A percentile compares a stretch with the other conserved stretches of the same genome.
These are phyloP conservation scores for Hypomontagnella monticulosa DNA, from an alignment of 495 filamentous ascomycete species.

Conservation along the genomic window DNA sequence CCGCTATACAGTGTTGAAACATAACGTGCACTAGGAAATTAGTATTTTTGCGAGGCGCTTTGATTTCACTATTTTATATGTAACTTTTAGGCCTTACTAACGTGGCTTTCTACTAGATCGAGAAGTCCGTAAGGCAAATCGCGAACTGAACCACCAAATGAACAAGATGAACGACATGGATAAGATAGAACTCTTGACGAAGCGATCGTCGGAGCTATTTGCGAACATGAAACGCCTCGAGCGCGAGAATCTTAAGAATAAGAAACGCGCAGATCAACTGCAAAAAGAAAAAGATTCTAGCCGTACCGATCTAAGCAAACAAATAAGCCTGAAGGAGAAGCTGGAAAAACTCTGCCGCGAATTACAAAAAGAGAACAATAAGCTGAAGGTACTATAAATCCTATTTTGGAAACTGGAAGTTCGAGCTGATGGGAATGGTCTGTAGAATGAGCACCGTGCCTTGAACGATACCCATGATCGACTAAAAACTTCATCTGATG, in stretches of 20 bases:
- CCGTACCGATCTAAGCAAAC: constrained; percentile 86
- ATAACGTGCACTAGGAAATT: constrained; percentile 9
- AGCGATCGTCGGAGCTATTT: constrained; percentile 88
- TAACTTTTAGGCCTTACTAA: constrained; percentile 26
- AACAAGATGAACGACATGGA: constrained; percentile 76
- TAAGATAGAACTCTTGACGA: constrained; percentile 87
- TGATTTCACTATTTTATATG: constrained; percentile 7
- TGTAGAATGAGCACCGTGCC: constrained; percentile 88
- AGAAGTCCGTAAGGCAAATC: constrained; percentile 89
- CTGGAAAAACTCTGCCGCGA: constrained; percentile 94
- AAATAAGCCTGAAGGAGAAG: constrained; percentile 87
- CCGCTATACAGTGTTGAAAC: constrained; percentile 7
- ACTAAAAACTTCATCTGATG: constrained; percentile 84
- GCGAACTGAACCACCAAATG: constrained; percentile 83
- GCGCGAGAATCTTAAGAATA: constrained; percentile 91
- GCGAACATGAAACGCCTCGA: constrained; percentile 95
- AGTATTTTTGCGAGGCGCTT: background rate
- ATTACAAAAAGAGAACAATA: constrained; percentile 94
- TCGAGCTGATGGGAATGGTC: constrained; percentile 46
- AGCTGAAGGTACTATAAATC: constrained; percentile 78
- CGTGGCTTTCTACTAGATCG: constrained; percentile 54
- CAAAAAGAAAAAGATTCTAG: constrained; percentile 96
- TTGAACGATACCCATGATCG: constrained; percentile 83
- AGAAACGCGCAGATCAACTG: constrained; percentile 91
- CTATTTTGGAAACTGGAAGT: background rate